Evolutionary conservation across 1,139 yeast genomes (phyloP).

Genomic region (Yamadazyma friedrichii): DNA sequence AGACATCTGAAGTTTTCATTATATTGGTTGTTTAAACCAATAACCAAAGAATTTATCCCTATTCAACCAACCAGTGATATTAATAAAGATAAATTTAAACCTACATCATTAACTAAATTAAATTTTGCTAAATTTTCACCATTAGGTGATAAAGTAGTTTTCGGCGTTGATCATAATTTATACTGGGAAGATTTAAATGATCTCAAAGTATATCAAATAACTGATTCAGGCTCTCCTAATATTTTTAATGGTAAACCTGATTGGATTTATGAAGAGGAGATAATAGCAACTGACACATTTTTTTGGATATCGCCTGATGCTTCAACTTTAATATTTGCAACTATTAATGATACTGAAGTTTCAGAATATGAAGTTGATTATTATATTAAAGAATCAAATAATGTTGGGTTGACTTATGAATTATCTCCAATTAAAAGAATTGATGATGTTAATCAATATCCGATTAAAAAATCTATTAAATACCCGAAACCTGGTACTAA

Average conservation of each 20-base stretch:
- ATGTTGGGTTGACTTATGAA: conserved; percentile 27
- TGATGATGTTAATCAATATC: conserved; percentile 49
- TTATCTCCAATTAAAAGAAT: conserved; percentile 11
- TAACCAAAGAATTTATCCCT: conserved; percentile 21
- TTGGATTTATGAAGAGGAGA: conserved; percentile 98
- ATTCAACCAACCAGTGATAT: conserved; percentile 22
- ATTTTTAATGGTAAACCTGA: conserved; percentile 89
- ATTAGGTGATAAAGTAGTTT: conserved; percentile 32
- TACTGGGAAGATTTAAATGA: conserved; percentile 37
- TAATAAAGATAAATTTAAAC: conserved; percentile 2
- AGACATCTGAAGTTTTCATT: conserved; percentile 41
- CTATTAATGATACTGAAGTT: conserved; percentile 72
- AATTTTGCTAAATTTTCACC: conserved; percentile 47
- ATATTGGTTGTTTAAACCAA: conserved; percentile 36
- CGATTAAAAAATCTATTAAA: conserved; percentile 49
- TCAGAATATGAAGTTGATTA: conserved; percentile 62
- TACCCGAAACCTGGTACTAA: conserved; percentile 89
- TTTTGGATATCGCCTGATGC: conserved; percentile 91
- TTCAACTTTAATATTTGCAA: conserved; percentile 58
- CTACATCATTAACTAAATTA: conserved; percentile 22
- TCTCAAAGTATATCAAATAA: conserved; percentile 40
- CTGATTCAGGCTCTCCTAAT: conserved; percentile 63
- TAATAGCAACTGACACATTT: conserved; percentile 59
- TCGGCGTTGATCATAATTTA: conserved; percentile 37
- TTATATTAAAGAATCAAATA: conserved; percentile 44